Conservation (phyloP, 345 rosid genomes). For the Isatis tinctoria region DNA sequence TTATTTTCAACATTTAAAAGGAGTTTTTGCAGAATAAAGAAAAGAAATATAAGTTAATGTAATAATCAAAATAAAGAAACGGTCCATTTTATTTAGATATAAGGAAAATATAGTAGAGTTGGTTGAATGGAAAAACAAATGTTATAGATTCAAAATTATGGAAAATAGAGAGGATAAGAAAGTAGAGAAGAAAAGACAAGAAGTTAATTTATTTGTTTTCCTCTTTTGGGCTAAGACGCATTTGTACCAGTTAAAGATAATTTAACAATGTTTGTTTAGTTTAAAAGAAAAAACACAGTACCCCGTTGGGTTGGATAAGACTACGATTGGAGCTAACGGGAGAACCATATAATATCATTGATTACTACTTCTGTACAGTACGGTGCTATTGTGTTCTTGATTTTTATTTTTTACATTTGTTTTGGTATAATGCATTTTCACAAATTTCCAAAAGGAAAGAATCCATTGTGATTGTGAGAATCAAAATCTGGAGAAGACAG, state of each 20-base stretch:
- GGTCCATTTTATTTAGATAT: neutral
- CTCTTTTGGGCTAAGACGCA: neutral
- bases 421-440: constrained; percentile 4
- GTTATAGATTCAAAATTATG: neutral
- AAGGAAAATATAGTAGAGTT: neutral
- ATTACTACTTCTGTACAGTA: neutral
- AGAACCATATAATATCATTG: constrained; percentile 15
- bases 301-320: constrained; percentile 18
- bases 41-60: neutral
- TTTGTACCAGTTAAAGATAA: neutral
- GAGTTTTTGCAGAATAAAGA: neutral
- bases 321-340: constrained; percentile 6
- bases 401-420: neutral
- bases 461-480: neutral
- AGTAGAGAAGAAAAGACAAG: neutral
- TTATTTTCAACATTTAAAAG: neutral
- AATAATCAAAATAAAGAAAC: neutral
- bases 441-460: neutral
- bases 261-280: neutral
- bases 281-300: neutral
- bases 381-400: neutral
- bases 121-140: neutral
- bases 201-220: neutral
- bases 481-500: constrained; percentile 4
- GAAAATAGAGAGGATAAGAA: neutral